These are phyloP conservation scores for Teunomyces lycoperdinae DNA, from an alignment of 805 yeast genomes.

Conservation along the genomic window DNA sequence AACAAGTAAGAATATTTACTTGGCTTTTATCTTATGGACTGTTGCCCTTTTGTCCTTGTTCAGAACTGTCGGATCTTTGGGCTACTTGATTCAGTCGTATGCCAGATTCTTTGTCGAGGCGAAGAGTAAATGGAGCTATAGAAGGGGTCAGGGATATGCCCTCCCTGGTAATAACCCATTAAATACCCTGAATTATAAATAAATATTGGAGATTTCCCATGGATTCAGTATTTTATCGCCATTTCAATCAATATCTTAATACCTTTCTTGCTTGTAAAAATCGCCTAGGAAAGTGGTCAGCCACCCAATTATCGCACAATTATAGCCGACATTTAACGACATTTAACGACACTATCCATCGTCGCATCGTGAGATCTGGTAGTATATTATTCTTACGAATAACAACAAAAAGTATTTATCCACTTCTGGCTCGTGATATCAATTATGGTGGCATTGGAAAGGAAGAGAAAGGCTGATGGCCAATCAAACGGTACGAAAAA, in stretches of 20 bases:
- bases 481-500: slow-evolving; percentile 21
- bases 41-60: slow-evolving; percentile 82
- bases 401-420: background rate
- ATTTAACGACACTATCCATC: background rate
- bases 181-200: slow-evolving; percentile 16
- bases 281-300: no score
- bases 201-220: no score
- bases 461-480: slow-evolving; percentile 30
- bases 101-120: slow-evolving; percentile 39
- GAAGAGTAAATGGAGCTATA: slow-evolving; percentile 41
- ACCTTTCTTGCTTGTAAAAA: background rate
- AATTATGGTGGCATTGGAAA: slow-evolving; percentile 42
- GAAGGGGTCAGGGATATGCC: slow-evolving; percentile 34
- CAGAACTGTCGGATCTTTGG: slow-evolving; percentile 78
- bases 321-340: background rate
- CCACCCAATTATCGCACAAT: no score
- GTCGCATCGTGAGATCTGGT: slow-evolving; percentile 1
- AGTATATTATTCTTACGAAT: background rate
- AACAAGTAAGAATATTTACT: slow-evolving; percentile 59
- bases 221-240: background rate
- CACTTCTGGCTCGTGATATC: background rate
- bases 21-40: slow-evolving; percentile 85
- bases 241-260: background rate
- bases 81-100: slow-evolving; percentile 51
- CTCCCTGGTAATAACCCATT: slow-evolving; percentile 33